phyloP scores from a whole-genome alignment of 179 eudicot species.

The Heliamphora pulchella region DNA sequence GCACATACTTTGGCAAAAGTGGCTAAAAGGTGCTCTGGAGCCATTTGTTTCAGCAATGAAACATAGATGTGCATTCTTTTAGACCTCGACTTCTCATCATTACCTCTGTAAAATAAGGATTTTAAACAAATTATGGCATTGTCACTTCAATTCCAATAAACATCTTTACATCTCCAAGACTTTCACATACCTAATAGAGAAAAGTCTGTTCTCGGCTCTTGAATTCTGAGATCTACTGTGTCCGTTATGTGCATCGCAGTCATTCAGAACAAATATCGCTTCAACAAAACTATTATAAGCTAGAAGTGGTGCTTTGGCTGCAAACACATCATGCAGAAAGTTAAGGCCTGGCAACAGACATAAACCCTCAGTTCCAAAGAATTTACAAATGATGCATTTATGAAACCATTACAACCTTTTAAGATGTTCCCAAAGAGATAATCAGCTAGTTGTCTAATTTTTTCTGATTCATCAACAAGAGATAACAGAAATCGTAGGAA shows the following conservation, averaged over 20 bases:
- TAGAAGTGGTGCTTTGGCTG: constrained; percentile 95
- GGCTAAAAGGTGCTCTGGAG: constrained; percentile 91
- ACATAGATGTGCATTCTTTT: constrained; percentile 86
- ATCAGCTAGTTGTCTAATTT: constrained; percentile 79
- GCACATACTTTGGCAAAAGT: constrained; percentile 95
- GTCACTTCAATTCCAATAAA: neutral
- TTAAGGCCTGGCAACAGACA: constrained; percentile 10
- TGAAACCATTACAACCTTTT: constrained; percentile 49
- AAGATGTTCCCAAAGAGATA: constrained; percentile 83
- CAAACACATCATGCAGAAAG: constrained; percentile 21
- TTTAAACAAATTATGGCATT: neutral
- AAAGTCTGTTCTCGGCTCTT: constrained; percentile 46
- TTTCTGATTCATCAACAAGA: constrained; percentile 91
- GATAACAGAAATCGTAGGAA: constrained; percentile 78
- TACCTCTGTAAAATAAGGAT: constrained; percentile 46
- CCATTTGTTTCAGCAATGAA: constrained; percentile 93
- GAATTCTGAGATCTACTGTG: constrained; percentile 50
- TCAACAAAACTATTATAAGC: constrained; percentile 98
- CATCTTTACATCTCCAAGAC: neutral
- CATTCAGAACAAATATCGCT: constrained; percentile 86
- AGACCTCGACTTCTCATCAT: constrained; percentile 69
- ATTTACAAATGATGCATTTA: neutral
- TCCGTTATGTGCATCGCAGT: constrained; percentile 62
- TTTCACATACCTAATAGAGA: constrained; percentile 54
- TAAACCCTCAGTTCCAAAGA: neutral